phyloP scores from a whole-genome alignment of 257 asterid genomes.

The Fraxinus anomala region DNA sequence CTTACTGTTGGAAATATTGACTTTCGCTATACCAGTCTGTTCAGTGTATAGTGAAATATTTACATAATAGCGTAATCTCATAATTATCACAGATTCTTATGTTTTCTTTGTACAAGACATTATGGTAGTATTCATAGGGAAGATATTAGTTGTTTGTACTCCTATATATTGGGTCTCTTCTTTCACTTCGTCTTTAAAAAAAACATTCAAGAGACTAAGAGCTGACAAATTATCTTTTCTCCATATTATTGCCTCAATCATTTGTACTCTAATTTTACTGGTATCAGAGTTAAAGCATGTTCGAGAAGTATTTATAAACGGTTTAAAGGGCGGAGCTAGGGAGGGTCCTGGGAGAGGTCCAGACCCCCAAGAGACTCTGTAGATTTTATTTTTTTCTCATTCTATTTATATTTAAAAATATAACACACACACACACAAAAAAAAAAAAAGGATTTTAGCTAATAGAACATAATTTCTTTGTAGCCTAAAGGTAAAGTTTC shows the following conservation, averaged over 20 bases:
- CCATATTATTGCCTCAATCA: background rate
- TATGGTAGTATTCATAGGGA: background rate
- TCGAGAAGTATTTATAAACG: too few species aligned
- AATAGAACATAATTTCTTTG: too few species aligned
- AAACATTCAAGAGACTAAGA: background rate
- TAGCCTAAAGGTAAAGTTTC: too few species aligned
- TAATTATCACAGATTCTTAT: background rate
- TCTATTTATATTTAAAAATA: too few species aligned
- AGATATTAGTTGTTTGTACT: background rate
- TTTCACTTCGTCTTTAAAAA: background rate
- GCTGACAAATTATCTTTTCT: too few species aligned
- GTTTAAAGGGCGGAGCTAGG: too few species aligned
- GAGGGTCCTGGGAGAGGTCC: too few species aligned
- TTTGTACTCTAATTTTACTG: background rate
- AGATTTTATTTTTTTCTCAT: too few species aligned
- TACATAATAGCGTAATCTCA: background rate
- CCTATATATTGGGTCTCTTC: background rate
- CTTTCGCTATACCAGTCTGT: background rate
- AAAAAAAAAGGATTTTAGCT: too few species aligned
- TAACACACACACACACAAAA: too few species aligned
- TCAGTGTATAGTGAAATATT: background rate
- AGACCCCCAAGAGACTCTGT: too few species aligned
- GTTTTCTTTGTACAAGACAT: background rate
- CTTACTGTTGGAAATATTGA: slow-evolving; percentile 12
- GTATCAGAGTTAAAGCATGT: too few species aligned